These are phyloP conservation scores for Sarocladium kiliense DNA, from an alignment of 2,329 filamentous ascomycete species.

Conservation along the genomic window DNA sequence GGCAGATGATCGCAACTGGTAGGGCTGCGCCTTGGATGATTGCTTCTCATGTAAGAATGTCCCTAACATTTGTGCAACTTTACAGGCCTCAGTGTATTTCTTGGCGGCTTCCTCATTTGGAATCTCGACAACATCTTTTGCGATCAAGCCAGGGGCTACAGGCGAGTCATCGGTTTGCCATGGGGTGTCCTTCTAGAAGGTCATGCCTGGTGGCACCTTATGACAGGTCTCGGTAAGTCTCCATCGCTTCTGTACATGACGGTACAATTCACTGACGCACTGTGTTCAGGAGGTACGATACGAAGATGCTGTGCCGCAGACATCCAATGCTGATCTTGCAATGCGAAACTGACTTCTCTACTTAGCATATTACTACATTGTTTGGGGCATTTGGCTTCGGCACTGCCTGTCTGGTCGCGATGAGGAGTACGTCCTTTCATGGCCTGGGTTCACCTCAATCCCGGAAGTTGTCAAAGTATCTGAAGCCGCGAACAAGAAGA, in stretches of 20 bases:
- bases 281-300: not conserved
- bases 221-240: slow-evolving; percentile 66
- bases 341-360: not conserved
- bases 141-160: slow-evolving; percentile 56
- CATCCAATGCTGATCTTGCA: not conserved
- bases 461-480: slow-evolving; percentile 38
- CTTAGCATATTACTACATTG: slow-evolving; percentile 72
- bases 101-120: slow-evolving; percentile 74
- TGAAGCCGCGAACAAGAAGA: not conserved
- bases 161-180: slow-evolving; percentile 65
- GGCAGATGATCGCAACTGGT: slow-evolving; percentile 62
- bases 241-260: not conserved
- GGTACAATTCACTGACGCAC: not conserved
- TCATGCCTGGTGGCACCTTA: slow-evolving; percentile 63
- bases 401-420: slow-evolving; percentile 70
- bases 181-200: slow-evolving; percentile 69
- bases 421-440: slow-evolving; percentile 65
- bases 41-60: no score
- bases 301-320: not conserved
- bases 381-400: slow-evolving; percentile 78
- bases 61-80: no score
- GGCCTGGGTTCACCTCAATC: slow-evolving; percentile 57
- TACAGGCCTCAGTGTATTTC: slow-evolving; percentile 54
- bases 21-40: slow-evolving; percentile 16
- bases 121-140: slow-evolving; percentile 76